phyloP scores from a whole-genome alignment of 2,329 filamentous ascomycete species.

The Colletotrichum incanum region DNA sequence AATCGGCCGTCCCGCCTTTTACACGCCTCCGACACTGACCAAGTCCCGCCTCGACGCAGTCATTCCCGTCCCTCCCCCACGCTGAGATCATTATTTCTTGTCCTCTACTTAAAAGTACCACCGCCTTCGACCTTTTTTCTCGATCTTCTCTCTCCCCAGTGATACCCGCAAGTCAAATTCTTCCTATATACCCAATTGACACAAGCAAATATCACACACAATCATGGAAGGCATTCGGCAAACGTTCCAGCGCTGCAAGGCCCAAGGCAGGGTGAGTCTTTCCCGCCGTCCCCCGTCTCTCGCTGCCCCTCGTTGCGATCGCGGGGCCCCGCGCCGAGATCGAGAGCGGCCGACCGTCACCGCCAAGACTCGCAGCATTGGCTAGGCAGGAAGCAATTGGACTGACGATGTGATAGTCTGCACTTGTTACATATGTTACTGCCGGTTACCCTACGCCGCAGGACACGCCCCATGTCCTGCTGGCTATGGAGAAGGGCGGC shows the following conservation, averaged over 20 bases:
- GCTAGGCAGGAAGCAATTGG: not conserved
- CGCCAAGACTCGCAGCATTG: slow-evolving; percentile 2
- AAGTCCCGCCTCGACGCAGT: slow-evolving; percentile 8
- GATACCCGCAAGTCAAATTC: slow-evolving; percentile 26
- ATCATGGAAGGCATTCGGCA: slow-evolving; percentile 71
- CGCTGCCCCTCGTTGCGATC: slow-evolving; percentile 48
- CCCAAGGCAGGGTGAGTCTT: slow-evolving; percentile 68
- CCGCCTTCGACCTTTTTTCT: slow-evolving; percentile 16
- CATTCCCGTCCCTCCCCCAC: slow-evolving; percentile 20
- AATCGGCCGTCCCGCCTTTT: slow-evolving; percentile 14
- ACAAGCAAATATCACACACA: slow-evolving; percentile 5
- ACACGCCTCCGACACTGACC: slow-evolving; percentile 8
- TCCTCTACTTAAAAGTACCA: slow-evolving; percentile 31
- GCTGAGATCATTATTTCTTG: slow-evolving; percentile 23
- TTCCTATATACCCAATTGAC: slow-evolving; percentile 30
- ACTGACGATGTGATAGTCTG: slow-evolving; percentile 69
- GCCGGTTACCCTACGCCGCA: slow-evolving; percentile 90
- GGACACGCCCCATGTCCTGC: slow-evolving; percentile 85
- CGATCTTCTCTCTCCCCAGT: not conserved
- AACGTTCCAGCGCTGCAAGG: slow-evolving; percentile 74
- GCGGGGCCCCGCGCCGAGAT: slow-evolving; percentile 23
- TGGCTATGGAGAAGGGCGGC: slow-evolving; percentile 93
- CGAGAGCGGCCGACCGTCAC: not conserved
- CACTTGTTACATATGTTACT: slow-evolving; percentile 96
- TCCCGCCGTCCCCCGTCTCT: slow-evolving; percentile 19